These are phyloP conservation scores for Tetrahymena elliotti DNA, from an alignment of 73 alveolate species.

Conservation along the genomic window DNA sequence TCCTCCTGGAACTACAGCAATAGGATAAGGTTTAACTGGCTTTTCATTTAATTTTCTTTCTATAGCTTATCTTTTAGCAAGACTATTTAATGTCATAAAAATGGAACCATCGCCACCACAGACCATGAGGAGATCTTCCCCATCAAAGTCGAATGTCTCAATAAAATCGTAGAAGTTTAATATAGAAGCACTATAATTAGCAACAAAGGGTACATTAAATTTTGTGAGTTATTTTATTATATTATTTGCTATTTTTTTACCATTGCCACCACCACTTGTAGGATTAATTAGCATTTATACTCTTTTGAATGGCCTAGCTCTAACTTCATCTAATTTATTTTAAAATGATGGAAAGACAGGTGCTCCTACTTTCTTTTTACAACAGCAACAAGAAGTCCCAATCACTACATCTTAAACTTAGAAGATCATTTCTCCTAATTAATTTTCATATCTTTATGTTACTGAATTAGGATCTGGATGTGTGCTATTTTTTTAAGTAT, in stretches of 20 bases:
- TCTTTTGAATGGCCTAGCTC: neutral
- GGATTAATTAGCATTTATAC: neutral
- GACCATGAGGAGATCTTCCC: neutral
- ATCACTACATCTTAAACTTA: neutral
- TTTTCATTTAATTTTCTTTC: neutral
- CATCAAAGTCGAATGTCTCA: neutral
- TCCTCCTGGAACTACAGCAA: neutral
- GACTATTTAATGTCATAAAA: neutral
- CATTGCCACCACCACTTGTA: neutral
- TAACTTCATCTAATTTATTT: neutral
- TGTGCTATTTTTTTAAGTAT: neutral
- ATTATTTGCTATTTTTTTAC: neutral
- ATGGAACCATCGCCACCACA: neutral
- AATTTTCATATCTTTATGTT: neutral
- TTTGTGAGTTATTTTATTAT: neutral
- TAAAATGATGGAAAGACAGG: neutral
- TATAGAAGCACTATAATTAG: neutral
- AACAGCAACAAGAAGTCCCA: neutral
- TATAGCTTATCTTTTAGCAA: neutral
- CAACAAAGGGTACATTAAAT: neutral
- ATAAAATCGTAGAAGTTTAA: neutral
- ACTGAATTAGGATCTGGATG: neutral
- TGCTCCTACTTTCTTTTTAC: neutral
- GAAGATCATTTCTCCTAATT: neutral
- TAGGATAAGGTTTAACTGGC: neutral